Evolutionary conservation across 805 yeast genomes (phyloP), one percentile per base, ranked within the genome.

Genomic region (Yarrowia sp.): DNA sequence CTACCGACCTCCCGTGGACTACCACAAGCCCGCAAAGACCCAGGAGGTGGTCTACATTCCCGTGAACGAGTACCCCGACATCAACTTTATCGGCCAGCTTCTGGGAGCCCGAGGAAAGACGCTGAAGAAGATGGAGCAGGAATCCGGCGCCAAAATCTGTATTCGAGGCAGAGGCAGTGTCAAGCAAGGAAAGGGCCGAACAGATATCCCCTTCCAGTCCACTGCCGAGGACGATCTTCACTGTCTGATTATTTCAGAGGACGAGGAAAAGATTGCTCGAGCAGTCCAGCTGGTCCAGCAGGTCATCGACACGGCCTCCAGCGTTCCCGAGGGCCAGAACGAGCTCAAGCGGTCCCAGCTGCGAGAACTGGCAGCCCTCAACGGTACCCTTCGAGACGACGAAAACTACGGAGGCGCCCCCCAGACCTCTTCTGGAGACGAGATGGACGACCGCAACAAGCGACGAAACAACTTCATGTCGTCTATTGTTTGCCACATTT

Each of bases 41-140:
- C 81, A 82, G 51, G 97, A 92, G 70, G 95, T 92, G 76, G 81
- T 90, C 59, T 92, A 84, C 73, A 83, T 95, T 14, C 98, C 98
- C 0, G 89, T 85, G 3, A 82, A 85, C 41, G 93, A 90, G 66
- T 87, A 91, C 76, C 98, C 98, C 0, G 93, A 88, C 59, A 87
- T 95, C 70, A 95, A 95, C 76, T 93, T 93, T 73, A 89, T 95
- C 62, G 99, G 99, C 0, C 80, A 89, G 62, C 77, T 95, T 21
- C 76, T 95, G 58, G 99, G 99, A 0, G 99, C 99, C 33, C 86
- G 99, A 79, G 99, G 98, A 24, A 88, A 89, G 70, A 93, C 97
- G 0, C 77, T 93, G 70, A 84, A 89, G 67, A 84, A 85, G 70
- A 77, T 96, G 75, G 96, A 93, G 73, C 86, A 84, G 30, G 86